These are phyloP conservation scores for Xylaria sp. DNA, from an alignment of 2,329 filamentous ascomycete species.

Conservation along the genomic window DNA sequence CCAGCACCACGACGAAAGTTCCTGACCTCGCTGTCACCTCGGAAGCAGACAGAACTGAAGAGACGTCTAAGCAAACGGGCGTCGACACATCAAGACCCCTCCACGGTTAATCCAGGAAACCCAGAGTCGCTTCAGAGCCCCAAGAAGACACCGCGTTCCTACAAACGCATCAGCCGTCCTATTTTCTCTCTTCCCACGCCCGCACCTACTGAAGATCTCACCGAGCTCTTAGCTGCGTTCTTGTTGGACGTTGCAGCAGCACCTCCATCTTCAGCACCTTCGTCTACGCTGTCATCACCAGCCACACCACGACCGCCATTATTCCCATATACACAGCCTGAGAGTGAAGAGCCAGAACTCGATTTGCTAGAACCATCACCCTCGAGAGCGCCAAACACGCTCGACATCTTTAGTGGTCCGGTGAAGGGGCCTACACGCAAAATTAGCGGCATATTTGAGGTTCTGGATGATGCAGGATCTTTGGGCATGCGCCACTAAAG, in stretches of 20 bases:
- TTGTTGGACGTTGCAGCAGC: conserved; percentile 31
- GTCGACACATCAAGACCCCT: conserved; percentile 34
- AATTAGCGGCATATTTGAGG: conserved; percentile 46
- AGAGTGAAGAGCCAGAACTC: conserved; percentile 34
- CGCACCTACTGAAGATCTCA: conserved; percentile 37
- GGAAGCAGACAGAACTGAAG: conserved; percentile 41
- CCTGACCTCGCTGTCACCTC: conserved; percentile 43
- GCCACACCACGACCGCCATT: conserved; percentile 38
- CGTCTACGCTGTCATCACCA: conserved; percentile 33
- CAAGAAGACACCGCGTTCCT: conserved; percentile 42
- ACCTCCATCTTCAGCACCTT: conserved; percentile 30
- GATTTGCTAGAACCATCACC: conserved; percentile 44
- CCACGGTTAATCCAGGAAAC: conserved; percentile 6
- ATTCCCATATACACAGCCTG: conserved; percentile 21
- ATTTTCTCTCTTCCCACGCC: conserved; percentile 38
- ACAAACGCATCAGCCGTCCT: conserved; percentile 45
- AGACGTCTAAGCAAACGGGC: conserved; percentile 42
- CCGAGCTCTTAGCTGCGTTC: conserved; percentile 42
- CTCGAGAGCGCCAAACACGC: conserved; percentile 19
- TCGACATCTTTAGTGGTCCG: conserved; percentile 36
- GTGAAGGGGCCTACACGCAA: conserved; percentile 38
- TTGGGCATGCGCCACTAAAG: conserved; percentile 9
- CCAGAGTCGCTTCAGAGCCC: conserved; percentile 11
- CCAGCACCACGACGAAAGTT: conserved; percentile 44
- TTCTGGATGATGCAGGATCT: conserved; percentile 37